Conservation (phyloP, 2,329 filamentous ascomycete genomes). For the Sordariomycetes sp. region DNA sequence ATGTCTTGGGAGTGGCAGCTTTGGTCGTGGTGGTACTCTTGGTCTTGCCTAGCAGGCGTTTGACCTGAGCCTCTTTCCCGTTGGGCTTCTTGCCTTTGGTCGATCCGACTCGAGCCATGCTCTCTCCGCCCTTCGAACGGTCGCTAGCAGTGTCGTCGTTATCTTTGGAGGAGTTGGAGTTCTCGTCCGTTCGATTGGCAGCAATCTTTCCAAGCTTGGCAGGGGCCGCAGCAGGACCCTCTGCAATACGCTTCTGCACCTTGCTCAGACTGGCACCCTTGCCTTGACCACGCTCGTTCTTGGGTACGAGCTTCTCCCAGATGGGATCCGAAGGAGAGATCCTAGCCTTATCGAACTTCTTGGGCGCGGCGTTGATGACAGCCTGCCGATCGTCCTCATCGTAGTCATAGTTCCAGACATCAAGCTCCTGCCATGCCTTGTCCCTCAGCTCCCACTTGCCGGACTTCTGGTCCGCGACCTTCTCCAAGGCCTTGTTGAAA, state of each 20-base stretch:
- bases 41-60: constrained; percentile 36
- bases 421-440: constrained; percentile 52
- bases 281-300: constrained; percentile 47
- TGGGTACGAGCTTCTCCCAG: constrained; percentile 53
- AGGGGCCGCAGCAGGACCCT: constrained; percentile 27
- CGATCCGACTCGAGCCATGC: constrained; percentile 40
- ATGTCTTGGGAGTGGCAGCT: constrained; percentile 22
- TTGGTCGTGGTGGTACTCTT: constrained; percentile 15
- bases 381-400: constrained; percentile 45
- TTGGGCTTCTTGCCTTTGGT: constrained; percentile 49
- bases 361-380: constrained; percentile 52
- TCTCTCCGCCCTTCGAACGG: constrained; percentile 25
- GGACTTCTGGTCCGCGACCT: constrained; percentile 45
- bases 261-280: constrained; percentile 52
- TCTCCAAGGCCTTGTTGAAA: constrained; percentile 43
- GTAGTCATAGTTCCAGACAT: constrained; percentile 55
- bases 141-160: constrained; percentile 19
- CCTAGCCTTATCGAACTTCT: constrained; percentile 49
- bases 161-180: constrained; percentile 26
- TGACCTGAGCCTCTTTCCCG: constrained; percentile 45
- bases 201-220: constrained; percentile 39
- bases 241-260: constrained; percentile 46
- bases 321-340: constrained; percentile 45
- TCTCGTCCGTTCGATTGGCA: constrained; percentile 40
- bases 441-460: constrained; percentile 44